Evolutionary conservation across 306 rosid species (phyloP).

Genomic region (Casuarina glauca): DNA sequence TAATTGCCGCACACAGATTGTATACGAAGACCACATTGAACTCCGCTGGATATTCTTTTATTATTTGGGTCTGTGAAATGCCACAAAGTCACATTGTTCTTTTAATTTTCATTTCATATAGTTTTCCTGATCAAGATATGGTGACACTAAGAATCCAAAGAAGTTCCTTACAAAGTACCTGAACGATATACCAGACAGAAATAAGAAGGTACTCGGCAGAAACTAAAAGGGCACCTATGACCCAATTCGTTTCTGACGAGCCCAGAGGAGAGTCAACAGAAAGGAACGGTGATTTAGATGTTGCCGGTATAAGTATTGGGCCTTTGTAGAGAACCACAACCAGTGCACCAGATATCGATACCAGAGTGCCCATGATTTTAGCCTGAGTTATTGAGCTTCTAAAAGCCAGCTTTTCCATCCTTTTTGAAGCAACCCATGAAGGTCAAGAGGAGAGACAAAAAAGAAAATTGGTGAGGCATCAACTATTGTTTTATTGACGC

Average conservation of each 20-base stretch:
- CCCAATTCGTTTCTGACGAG: constrained; percentile 44
- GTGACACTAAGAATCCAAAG: background rate
- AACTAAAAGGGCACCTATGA: constrained; percentile 47
- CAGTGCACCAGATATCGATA: constrained; percentile 59
- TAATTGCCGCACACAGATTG: constrained; percentile 42
- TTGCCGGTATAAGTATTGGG: constrained; percentile 26
- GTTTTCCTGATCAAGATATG: background rate
- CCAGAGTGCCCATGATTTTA: constrained; percentile 46
- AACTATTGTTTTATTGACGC: background rate
- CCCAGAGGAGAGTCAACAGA: constrained; percentile 7
- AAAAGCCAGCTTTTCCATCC: constrained; percentile 53
- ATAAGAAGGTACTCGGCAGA: constrained; percentile 26
- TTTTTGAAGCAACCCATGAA: constrained; percentile 3
- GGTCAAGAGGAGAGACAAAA: background rate
- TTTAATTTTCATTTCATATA: background rate
- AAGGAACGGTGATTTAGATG: constrained; percentile 8
- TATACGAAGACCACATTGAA: constrained; percentile 42
- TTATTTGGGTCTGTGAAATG: constrained; percentile 36
- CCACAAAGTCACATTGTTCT: background rate
- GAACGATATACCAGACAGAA: constrained; percentile 52
- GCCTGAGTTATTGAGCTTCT: constrained; percentile 46
- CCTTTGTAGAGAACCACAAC: constrained; percentile 54
- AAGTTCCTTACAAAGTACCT: constrained; percentile 20
- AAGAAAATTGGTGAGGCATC: background rate
- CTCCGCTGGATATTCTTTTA: constrained; percentile 50